Base-by-base conservation (phyloP, 164 flowering plant genomes). In the Malania oleifera region DNA sequence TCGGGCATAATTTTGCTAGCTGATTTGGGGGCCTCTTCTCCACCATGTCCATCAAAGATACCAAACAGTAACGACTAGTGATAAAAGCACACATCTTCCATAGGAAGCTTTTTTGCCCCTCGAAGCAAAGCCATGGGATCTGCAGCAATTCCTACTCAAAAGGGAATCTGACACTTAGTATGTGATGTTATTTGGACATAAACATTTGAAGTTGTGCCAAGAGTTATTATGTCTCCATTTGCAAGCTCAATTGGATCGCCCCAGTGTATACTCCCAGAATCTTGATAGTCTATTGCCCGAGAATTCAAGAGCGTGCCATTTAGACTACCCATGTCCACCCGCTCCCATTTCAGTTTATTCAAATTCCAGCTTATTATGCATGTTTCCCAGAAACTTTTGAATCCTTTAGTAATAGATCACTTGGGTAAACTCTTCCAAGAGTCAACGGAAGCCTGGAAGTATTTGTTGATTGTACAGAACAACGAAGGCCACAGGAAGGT, bases 11-110 rank as follows among this genome's bases (percentile, higher is more conserved):
- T 70, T 67, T 76, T 80, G 87, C 91, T 86, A 46, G 90, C 96
- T 73, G 83, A 71, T 70, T 81, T 78, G 22, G 97, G 91, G 71
- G 97, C 99, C 53, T 51, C 88, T 40, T 71, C 80, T 62, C 99
- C 99, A 54, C 97, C 95, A 84, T 95, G 99, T 57, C 99, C 99
- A 79, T 91, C 99, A 74, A 90, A 90, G 39, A 95, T 82, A 31
- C 91, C 90, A 78, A 95, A 95, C 48, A 95, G 59, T 72, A 91
- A 81, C 56, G 99, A 97, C 97, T 97, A 95, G 13, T 75, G 81
- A 69, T 75, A 80, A 71, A 80, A 90, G 80, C 84, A 79, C 18
- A 88, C 87, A 75, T 95, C 99, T 82, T 95, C 99, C 97, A 95
- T 95, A 0, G 91, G 84, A 65, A 90, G 83, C 66, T 82, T 88